These are phyloP conservation scores for Hygrocybe punicea DNA, from an alignment of 768 basidiomycete species.

Conservation along the genomic window DNA sequence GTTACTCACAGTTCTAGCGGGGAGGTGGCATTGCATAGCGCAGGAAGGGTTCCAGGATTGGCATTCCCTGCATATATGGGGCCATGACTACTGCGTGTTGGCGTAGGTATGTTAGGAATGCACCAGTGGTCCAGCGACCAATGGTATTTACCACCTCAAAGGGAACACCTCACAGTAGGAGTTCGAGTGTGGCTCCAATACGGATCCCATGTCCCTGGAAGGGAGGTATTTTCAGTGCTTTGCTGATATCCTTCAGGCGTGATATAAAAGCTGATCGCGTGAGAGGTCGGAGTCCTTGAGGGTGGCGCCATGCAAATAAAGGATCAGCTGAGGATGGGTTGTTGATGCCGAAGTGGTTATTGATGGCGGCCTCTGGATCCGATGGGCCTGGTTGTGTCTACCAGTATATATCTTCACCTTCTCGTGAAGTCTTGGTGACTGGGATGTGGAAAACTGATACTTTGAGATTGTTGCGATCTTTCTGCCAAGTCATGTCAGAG, in stretches of 20 bases:
- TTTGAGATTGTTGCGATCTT: conserved; percentile 22
- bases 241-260: conserved; percentile 11
- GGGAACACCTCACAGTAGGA: conserved; percentile 34
- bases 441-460: conserved; percentile 24
- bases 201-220: conserved; percentile 30
- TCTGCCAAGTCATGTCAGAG: conserved; percentile 11
- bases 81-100: conserved; percentile 28
- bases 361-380: conserved; percentile 23
- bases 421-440: conserved; percentile 17
- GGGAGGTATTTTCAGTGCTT: conserved; percentile 7
- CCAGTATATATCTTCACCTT: conserved; percentile 34
- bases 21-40: conserved; percentile 13
- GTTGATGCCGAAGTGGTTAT: conserved; percentile 32
- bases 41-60: conserved; percentile 7
- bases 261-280: conserved; percentile 24
- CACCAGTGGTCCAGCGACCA: conserved; percentile 36
- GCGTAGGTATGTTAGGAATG: conserved; percentile 28
- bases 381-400: conserved; percentile 24
- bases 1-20: not conserved
- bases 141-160: conserved; percentile 38
- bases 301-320: conserved; percentile 30
- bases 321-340: conserved; percentile 18
- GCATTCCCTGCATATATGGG: conserved; percentile 26
- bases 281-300: conserved; percentile 16
- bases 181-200: conserved; percentile 34